These are phyloP conservation scores for Rhizophora mangle DNA, from an alignment of 345 rosid genomes.

Conservation along the genomic window DNA sequence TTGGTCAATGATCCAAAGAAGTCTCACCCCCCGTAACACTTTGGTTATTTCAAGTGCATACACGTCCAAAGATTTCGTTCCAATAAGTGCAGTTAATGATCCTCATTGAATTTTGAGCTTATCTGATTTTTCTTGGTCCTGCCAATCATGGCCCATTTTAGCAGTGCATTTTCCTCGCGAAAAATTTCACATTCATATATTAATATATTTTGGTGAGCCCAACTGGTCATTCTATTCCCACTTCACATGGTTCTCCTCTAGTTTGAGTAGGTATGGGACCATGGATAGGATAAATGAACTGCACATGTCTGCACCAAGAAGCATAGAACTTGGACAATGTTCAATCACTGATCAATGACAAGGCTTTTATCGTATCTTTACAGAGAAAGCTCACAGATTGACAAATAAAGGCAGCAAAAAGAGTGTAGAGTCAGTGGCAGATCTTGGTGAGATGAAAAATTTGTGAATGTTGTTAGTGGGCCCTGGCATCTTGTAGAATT, in stretches of 20 bases:
- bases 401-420: constrained; percentile 6
- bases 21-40: neutral
- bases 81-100: neutral
- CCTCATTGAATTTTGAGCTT: neutral
- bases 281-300: no score
- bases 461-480: neutral
- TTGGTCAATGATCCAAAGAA: neutral
- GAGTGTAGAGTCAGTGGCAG: neutral
- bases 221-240: no score
- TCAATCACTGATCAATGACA: no score
- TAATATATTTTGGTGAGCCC: no score
- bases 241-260: no score
- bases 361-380: neutral
- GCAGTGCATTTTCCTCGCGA: neutral
- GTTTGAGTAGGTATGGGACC: no score
- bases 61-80: neutral
- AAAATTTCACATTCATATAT: no score
- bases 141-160: neutral
- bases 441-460: constrained; percentile 1
- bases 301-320: no score
- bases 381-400: neutral
- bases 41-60: neutral
- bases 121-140: neutral
- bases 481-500: neutral
- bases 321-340: no score